These are phyloP conservation scores for Neurospora intermedia DNA, from an alignment of 495 filamentous ascomycete species.

Conservation along the genomic window DNA sequence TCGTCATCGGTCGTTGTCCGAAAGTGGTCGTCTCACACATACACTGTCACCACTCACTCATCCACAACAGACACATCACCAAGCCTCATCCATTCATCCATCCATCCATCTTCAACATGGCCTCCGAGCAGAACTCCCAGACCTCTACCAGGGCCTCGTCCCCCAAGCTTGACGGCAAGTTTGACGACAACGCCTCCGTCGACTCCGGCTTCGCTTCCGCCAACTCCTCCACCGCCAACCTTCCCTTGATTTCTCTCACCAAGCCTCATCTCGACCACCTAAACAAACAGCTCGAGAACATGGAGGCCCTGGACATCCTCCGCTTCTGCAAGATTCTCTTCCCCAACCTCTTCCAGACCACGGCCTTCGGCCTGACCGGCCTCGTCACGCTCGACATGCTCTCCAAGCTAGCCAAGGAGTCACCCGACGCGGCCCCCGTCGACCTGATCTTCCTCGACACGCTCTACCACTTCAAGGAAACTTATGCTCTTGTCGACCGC, in stretches of 20 bases:
- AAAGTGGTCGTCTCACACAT: not conserved
- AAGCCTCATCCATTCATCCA: slow-evolving; percentile 1
- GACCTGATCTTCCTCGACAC: slow-evolving; percentile 97
- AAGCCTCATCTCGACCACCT: slow-evolving; percentile 80
- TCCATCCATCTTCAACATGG: slow-evolving; percentile 17
- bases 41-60: not conserved
- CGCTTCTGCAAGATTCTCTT: slow-evolving; percentile 86
- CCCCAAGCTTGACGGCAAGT: slow-evolving; percentile 18
- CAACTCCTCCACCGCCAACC: slow-evolving; percentile 39
- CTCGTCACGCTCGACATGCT: slow-evolving; percentile 93
- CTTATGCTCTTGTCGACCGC: slow-evolving; percentile 67
- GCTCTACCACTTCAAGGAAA: slow-evolving; percentile 90
- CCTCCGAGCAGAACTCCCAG: slow-evolving; percentile 11
- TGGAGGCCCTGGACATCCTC: slow-evolving; percentile 70
- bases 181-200: slow-evolving; percentile 30
- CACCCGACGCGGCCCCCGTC: slow-evolving; percentile 47
- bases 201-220: slow-evolving; percentile 90
- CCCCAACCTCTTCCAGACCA: slow-evolving; percentile 88
- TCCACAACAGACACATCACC: not conserved
- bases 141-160: slow-evolving; percentile 25
- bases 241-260: slow-evolving; percentile 61
- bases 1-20: not conserved
- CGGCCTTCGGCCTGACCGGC: slow-evolving; percentile 92
- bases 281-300: slow-evolving; percentile 75
- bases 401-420: slow-evolving; percentile 66